Evolutionary conservation across 2,329 filamentous ascomycete genomes (phyloP).

Genomic region (Aspergillus terreus): DNA sequence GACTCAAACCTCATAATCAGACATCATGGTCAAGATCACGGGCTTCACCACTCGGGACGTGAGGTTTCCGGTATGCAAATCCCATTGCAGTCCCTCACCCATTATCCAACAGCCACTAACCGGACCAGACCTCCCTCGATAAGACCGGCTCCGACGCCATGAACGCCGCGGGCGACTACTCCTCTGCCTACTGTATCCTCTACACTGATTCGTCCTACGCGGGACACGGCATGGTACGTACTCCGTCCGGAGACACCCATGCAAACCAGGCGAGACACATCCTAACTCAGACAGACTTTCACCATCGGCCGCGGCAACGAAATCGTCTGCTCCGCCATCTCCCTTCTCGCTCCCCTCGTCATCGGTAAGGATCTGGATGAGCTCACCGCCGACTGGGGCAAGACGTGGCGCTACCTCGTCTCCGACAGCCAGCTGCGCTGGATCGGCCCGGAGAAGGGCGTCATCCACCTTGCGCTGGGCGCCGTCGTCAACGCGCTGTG

Average conservation of each 20-base stretch:
- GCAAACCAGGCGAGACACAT: background rate
- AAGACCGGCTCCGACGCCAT: conserved; percentile 97
- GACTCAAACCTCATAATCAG: conserved; percentile 1
- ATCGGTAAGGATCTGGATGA: conserved; percentile 71
- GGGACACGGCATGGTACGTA: conserved; percentile 42
- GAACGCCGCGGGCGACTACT: conserved; percentile 92
- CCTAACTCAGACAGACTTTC: conserved; percentile 34
- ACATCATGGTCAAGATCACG: conserved; percentile 61
- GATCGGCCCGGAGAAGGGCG: conserved; percentile 92
- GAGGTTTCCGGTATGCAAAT: conserved; percentile 59
- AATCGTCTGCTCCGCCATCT: conserved; percentile 81
- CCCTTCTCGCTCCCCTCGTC: conserved; percentile 72
- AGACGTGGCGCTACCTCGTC: conserved; percentile 89
- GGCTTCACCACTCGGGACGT: conserved; percentile 70
- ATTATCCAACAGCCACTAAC: conserved; percentile 4
- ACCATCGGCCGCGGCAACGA: conserved; percentile 72
- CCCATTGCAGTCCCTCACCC: background rate
- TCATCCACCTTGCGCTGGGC: conserved; percentile 86
- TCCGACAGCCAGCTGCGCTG: conserved; percentile 86
- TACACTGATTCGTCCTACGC: conserved; percentile 63
- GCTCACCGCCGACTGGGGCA: conserved; percentile 75
- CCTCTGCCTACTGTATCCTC: conserved; percentile 88
- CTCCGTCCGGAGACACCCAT: background rate
- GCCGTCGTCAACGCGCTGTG: conserved; percentile 88
- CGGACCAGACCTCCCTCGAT: conserved; percentile 72